These are phyloP conservation scores for Choricystis sp. DNA, from an alignment of 139 green algal species.

Conservation along the genomic window DNA sequence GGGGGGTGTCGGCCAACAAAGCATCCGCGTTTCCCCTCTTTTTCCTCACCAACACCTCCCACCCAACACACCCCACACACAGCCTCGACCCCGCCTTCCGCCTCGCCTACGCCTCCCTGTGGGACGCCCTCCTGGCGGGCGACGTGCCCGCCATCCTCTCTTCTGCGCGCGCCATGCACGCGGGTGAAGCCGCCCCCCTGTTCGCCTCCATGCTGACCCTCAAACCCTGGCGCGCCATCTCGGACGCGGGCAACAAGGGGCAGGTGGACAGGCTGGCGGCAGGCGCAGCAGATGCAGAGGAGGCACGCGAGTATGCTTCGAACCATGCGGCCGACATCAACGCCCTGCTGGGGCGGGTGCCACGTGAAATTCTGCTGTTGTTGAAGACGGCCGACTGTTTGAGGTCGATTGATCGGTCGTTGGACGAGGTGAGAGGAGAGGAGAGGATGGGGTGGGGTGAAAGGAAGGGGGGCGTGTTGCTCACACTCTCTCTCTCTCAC, in stretches of 20 bases:
- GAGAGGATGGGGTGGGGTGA: background rate
- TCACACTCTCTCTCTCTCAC: background rate
- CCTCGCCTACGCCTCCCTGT: conserved; percentile 56
- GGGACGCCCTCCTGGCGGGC: conserved; percentile 48
- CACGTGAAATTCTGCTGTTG: conserved; percentile 71
- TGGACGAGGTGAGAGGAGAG: background rate
- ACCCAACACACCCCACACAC: too few relatives aligned
- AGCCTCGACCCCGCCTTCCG: conserved; percentile 34
- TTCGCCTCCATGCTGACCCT: conserved; percentile 84
- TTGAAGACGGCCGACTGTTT: conserved; percentile 96
- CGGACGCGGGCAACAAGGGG: background rate
- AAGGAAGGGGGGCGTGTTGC: background rate
- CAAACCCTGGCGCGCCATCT: conserved; percentile 63
- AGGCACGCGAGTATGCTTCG: conserved; percentile 37
- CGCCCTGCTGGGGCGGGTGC: conserved; percentile 59
- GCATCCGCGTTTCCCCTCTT: too few relatives aligned
- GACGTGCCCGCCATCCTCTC: conserved; percentile 52
- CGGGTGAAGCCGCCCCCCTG: conserved; percentile 49
- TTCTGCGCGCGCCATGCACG: conserved; percentile 56
- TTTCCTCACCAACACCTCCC: too few relatives aligned
- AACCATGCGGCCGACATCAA: conserved; percentile 56
- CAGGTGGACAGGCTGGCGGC: background rate
- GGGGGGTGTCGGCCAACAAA: too few relatives aligned
- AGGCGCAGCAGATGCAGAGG: conserved; percentile 18
- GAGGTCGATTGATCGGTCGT: conserved; percentile 37